Conservation (phyloP, 208 protist genomes). For the Trypanosoma congolense region DNA sequence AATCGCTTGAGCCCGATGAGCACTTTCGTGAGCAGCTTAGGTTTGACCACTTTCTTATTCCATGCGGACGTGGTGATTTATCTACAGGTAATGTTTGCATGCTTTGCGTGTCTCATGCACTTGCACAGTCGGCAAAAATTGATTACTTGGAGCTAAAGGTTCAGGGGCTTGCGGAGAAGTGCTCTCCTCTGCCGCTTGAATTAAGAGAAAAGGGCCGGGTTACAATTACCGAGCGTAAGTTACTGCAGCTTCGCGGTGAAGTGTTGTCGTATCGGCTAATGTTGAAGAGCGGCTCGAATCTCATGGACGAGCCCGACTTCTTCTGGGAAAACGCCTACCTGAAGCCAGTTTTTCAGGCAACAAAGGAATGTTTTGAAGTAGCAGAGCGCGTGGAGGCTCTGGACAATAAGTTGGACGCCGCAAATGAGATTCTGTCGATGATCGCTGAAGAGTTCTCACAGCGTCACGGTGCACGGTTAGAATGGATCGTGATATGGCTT, state of each 20-base stretch:
- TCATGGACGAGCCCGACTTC: conserved; percentile 78
- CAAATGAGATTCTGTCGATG: conserved; percentile 78
- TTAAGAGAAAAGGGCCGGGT: conserved; percentile 52
- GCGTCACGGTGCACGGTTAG: conserved; percentile 61
- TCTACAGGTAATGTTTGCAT: conserved; percentile 56
- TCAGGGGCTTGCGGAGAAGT: conserved; percentile 57
- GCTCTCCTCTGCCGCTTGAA: conserved; percentile 63
- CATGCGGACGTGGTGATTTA: conserved; percentile 51
- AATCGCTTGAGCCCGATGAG: conserved; percentile 55
- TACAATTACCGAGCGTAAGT: conserved; percentile 53
- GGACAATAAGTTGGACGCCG: conserved; percentile 70
- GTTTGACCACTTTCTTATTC: conserved; percentile 74
- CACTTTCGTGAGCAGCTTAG: conserved; percentile 56
- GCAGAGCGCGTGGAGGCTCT: conserved; percentile 58
- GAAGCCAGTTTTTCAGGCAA: conserved; percentile 74
- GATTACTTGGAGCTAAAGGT: conserved; percentile 78
- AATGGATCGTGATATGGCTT: conserved; percentile 86
- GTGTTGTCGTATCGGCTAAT: conserved; percentile 73
- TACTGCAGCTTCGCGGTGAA: conserved; percentile 66
- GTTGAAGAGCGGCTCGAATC: conserved; percentile 74
- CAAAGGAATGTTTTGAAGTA: conserved; percentile 70
- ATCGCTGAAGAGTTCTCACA: conserved; percentile 74
- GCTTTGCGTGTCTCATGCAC: conserved; percentile 66
- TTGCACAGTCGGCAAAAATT: conserved; percentile 79
- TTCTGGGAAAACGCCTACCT: conserved; percentile 82